Evolutionary conservation across 2,329 filamentous ascomycete species (phyloP), one percentile per base, ranked within the genome.

Genomic region (Calonectria pseudoreteaudii): DNA sequence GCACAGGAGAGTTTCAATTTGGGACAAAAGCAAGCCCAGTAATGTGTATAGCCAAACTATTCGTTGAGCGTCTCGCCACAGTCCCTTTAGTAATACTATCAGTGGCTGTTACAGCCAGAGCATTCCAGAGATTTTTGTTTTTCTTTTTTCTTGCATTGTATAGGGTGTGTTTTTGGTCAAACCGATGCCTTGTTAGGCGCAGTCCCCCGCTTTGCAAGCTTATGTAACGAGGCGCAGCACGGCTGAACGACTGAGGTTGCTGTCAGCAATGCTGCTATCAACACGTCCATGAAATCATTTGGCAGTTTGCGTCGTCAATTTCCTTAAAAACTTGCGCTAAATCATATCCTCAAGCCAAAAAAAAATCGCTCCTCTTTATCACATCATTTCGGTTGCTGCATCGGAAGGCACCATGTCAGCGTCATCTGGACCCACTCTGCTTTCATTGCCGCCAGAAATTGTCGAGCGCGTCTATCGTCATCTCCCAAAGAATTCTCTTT

Each of bases 371-470:
- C 11, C 10, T 34, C 2, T 34, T 10, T 7, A 11, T 34, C 8
- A 1, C 31, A 34, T 10, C 31, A 10, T 34, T 34, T 34, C 6
- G 2, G 4, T 16, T 14, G 1, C 3, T 20, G 8, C 31, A 36
- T 23, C 31, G 7, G 23, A n/a, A 23, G 14, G 13, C n/a, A 36
- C 11, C 26, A 60, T 60, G 56, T 4, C 56, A 18, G 11, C 31
- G 16, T 28, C 56, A 2, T 13, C n/a, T 5, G 16, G 26, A 20
- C n/a, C 31, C 1, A 36, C 44, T 23, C 62, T 66, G 14, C 20
- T 26, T 13, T 49, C 47, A 41, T 36, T 76, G 14, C 66, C 74
- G 2, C 26, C 13, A 0, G 71, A 74, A 50, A 10, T 75, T 1
- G 0, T 69, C 8, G 2, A 26, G 13, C 13, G 26, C 1, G 23